phyloP scores from a whole-genome alignment of 805 yeast genomes.

The Ogataea pini region DNA sequence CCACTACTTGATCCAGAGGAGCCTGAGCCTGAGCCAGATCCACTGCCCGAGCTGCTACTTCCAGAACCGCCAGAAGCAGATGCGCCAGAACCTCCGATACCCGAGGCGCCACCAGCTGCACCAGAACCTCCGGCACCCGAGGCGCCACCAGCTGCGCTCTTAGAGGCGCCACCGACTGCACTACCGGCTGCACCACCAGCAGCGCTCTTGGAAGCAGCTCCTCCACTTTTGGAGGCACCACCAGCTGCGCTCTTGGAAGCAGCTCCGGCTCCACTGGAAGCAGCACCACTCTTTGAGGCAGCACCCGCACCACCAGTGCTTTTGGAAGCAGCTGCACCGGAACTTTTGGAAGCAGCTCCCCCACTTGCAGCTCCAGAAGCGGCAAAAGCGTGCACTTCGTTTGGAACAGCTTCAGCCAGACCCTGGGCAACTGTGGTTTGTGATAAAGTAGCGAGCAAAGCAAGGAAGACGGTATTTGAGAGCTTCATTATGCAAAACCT shows the following conservation, averaged over 20 bases:
- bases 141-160: slow-evolving; percentile 5
- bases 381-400: not conserved
- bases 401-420: slow-evolving; percentile 15
- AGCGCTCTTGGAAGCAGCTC: slow-evolving; percentile 18
- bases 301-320: slow-evolving; percentile 4
- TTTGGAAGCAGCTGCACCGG: slow-evolving; percentile 7
- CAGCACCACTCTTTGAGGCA: slow-evolving; percentile 13
- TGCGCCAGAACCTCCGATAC: slow-evolving; percentile 4
- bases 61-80: not conserved
- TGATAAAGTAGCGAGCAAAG: slow-evolving; percentile 27
- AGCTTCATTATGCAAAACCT: slow-evolving; percentile 25
- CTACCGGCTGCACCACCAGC: slow-evolving; percentile 9
- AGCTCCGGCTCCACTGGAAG: slow-evolving; percentile 8
- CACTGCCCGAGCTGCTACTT: not conserved
- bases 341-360: slow-evolving; percentile 14
- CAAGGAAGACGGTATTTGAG: slow-evolving; percentile 17
- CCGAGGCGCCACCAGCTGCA: slow-evolving; percentile 7
- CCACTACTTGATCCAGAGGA: slow-evolving; percentile 17
- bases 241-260: slow-evolving; percentile 8
- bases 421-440: slow-evolving; percentile 20
- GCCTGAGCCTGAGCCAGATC: slow-evolving; percentile 9
- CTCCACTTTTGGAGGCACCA: slow-evolving; percentile 7
- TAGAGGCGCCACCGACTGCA: slow-evolving; percentile 13
- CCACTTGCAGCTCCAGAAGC: slow-evolving; percentile 9
- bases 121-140: slow-evolving; percentile 7